phyloP scores from a whole-genome alignment of 305 asterid genomes.

The Fraxinus greggii region DNA sequence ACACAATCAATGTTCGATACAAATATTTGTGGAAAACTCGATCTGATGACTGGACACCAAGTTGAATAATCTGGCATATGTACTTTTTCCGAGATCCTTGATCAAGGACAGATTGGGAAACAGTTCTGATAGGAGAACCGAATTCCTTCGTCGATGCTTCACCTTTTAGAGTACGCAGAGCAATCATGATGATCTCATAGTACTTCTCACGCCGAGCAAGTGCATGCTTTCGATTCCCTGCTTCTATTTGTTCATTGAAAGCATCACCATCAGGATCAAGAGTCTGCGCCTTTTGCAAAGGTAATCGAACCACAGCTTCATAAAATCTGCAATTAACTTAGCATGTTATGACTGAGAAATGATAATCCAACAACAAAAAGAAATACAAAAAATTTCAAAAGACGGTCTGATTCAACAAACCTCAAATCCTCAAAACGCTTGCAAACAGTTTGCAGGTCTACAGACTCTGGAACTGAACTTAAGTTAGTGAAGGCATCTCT shows the following conservation, averaged over 20 bases:
- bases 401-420: slow-evolving; percentile 38
- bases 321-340: slow-evolving; percentile 66
- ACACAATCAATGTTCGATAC: slow-evolving; percentile 71
- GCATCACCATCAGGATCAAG: slow-evolving; percentile 91
- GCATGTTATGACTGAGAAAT: slow-evolving; percentile 30
- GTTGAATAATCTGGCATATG: slow-evolving; percentile 86
- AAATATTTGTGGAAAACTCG: slow-evolving; percentile 78
- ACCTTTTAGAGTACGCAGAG: slow-evolving; percentile 74
- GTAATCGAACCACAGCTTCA: slow-evolving; percentile 92
- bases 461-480: slow-evolving; percentile 83
- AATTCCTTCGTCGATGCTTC: slow-evolving; percentile 61
- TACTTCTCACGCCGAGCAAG: slow-evolving; percentile 86
- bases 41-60: slow-evolving; percentile 91
- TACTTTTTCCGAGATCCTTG: slow-evolving; percentile 70
- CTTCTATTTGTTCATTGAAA: slow-evolving; percentile 81
- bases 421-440: slow-evolving; percentile 95
- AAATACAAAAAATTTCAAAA: slow-evolving; percentile 16
- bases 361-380: slow-evolving; percentile 14
- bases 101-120: slow-evolving; percentile 69
- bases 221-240: slow-evolving; percentile 70
- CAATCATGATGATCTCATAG: slow-evolving; percentile 75
- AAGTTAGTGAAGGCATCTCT: slow-evolving; percentile 87
- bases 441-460: slow-evolving; percentile 88
- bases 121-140: slow-evolving; percentile 85
- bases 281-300: slow-evolving; percentile 93